Evolutionary conservation across 169 alveolate species (phyloP).

Genomic region (Plasmodium vivax): DNA sequence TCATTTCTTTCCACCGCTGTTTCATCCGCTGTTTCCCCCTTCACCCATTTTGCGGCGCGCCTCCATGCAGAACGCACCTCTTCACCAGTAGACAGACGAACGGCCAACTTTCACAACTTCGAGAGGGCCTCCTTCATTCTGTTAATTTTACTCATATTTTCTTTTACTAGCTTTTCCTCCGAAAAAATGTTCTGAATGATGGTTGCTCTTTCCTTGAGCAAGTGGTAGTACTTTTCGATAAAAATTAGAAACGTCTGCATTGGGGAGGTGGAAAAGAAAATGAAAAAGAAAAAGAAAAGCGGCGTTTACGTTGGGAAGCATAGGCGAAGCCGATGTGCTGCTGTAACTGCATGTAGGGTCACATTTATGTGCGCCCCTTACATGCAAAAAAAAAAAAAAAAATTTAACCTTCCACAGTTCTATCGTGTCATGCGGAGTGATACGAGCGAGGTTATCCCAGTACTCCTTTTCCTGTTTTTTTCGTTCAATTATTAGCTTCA

Average conservation of each 20-base stretch:
- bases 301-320: neutral
- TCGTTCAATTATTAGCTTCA: conserved; percentile 55
- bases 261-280: neutral
- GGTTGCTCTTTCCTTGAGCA: conserved; percentile 63
- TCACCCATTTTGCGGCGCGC: neutral
- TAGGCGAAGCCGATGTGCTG: neutral
- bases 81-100: neutral
- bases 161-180: conserved; percentile 40
- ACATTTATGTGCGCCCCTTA: neutral
- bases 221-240: conserved; percentile 47
- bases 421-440: conserved; percentile 61
- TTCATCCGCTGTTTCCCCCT: neutral
- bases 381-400: neutral
- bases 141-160: conserved; percentile 15
- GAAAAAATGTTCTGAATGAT: conserved; percentile 49
- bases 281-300: neutral
- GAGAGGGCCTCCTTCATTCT: conserved; percentile 14
- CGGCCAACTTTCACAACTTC: neutral
- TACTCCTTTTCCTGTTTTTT: conserved; percentile 60
- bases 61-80: neutral
- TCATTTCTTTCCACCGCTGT: neutral
- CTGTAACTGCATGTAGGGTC: neutral
- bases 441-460: conserved; percentile 38
- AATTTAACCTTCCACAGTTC: conserved; percentile 60
- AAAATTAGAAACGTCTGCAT: conserved; percentile 35